These are phyloP conservation scores for Triadica sebifera DNA, from an alignment of 345 rosid genomes.

Conservation along the genomic window DNA sequence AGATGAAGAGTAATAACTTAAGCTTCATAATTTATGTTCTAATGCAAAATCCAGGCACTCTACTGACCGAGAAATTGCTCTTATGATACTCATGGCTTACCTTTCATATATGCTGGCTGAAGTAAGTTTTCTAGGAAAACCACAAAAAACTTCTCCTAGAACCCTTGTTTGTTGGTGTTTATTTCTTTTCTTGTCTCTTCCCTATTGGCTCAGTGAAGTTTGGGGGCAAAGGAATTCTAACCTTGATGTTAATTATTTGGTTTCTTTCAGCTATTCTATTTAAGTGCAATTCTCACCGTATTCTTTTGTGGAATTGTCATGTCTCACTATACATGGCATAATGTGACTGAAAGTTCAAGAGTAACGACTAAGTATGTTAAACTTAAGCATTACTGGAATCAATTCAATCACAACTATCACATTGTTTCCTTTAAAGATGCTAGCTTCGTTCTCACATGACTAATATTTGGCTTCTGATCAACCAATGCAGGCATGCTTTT, in stretches of 20 bases:
- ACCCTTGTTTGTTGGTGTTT: neutral
- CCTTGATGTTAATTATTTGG: neutral
- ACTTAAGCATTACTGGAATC: slow-evolving; percentile 2
- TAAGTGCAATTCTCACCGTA: slow-evolving; percentile 90
- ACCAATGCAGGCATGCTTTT: slow-evolving; percentile 69
- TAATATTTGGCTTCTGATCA: slow-evolving; percentile 6
- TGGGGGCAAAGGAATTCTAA: neutral
- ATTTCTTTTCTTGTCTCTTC: no score
- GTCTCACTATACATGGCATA: slow-evolving; percentile 99
- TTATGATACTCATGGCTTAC: slow-evolving; percentile 94
- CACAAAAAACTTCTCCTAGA: slow-evolving; percentile 8
- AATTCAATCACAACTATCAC: neutral
- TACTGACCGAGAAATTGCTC: slow-evolving; percentile 92
- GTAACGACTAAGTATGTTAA: slow-evolving; percentile 77
- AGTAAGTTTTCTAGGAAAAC: slow-evolving; percentile 43
- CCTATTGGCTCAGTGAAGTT: no score
- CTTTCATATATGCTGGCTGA: slow-evolving; percentile 89
- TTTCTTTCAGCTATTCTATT: slow-evolving; percentile 62
- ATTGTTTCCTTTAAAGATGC: slow-evolving; percentile 1
- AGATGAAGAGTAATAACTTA: neutral
- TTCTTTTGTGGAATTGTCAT: slow-evolving; percentile 96
- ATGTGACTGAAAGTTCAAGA: slow-evolving; percentile 84
- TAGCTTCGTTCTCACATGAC: slow-evolving; percentile 5
- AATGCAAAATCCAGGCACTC: slow-evolving; percentile 60
- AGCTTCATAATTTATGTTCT: neutral